Conservation (phyloP, 2,329 filamentous ascomycete species). For the Venturia carpophila region DNA sequence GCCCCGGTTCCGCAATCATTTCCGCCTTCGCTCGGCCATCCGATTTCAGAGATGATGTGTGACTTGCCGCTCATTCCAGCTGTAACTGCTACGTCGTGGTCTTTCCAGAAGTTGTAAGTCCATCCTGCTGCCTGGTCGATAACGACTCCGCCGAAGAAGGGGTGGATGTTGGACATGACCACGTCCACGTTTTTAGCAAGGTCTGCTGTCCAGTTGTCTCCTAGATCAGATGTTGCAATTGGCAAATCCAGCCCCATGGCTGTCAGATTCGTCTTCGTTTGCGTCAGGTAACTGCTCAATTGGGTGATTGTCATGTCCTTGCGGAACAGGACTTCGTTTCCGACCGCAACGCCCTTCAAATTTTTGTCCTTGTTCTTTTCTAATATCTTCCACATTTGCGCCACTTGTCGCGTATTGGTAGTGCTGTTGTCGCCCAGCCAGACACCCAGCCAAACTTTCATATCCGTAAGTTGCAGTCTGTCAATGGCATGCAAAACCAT, state of each 20-base stretch:
- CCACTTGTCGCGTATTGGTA: constrained; percentile 74
- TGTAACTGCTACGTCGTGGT: constrained; percentile 58
- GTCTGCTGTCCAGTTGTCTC: constrained; percentile 70
- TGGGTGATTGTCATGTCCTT: constrained; percentile 57
- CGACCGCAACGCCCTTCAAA: constrained; percentile 55
- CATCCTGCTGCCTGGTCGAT: constrained; percentile 63
- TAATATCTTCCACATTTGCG: constrained; percentile 77
- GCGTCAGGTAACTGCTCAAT: constrained; percentile 56
- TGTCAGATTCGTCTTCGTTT: constrained; percentile 66
- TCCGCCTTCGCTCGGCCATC: constrained; percentile 81
- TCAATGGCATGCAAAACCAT: constrained; percentile 83
- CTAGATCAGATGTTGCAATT: constrained; percentile 80
- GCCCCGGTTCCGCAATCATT: constrained; percentile 59
- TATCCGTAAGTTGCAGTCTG: constrained; percentile 60
- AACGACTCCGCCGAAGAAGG: constrained; percentile 79
- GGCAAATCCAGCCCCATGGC: constrained; percentile 59
- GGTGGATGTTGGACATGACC: constrained; percentile 95
- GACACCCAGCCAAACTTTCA: constrained; percentile 91
- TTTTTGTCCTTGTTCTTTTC: constrained; percentile 54
- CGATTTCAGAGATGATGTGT: constrained; percentile 83
- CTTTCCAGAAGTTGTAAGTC: constrained; percentile 77
- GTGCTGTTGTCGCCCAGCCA: constrained; percentile 81
- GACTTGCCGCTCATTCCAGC: constrained; percentile 50
- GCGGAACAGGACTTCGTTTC: constrained; percentile 56
- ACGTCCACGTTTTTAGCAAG: constrained; percentile 69